Evolutionary conservation across 2,329 filamentous ascomycete species (phyloP).

Genomic region (Cladosporium cucumerinum): DNA sequence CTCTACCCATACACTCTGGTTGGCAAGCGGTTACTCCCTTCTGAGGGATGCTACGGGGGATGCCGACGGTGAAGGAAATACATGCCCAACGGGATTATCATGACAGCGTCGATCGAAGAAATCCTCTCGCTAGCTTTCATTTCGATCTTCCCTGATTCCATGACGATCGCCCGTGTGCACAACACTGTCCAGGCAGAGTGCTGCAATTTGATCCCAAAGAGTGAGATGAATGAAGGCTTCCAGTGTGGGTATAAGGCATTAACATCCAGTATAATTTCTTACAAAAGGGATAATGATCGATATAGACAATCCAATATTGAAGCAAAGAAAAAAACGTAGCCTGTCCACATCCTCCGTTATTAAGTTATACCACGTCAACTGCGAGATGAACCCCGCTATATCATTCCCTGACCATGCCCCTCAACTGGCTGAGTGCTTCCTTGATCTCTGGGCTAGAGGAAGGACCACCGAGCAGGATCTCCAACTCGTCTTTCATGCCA

Average conservation of each 20-base stretch:
- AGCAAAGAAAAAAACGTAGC: background rate
- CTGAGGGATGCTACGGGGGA: too few species aligned
- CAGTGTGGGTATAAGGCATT: background rate
- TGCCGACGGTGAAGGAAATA: background rate
- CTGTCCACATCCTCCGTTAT: background rate
- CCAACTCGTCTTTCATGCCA: slow-evolving; percentile 53
- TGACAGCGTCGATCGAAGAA: background rate
- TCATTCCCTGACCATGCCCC: slow-evolving; percentile 7
- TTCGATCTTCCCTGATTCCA: background rate
- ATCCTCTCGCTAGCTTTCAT: background rate
- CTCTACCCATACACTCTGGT: too few species aligned
- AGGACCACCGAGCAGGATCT: slow-evolving; percentile 23
- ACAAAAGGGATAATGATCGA: background rate
- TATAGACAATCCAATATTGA: background rate
- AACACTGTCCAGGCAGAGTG: background rate
- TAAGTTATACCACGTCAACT: background rate
- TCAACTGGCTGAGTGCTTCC: slow-evolving; percentile 17
- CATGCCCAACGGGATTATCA: background rate
- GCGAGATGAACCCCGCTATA: background rate
- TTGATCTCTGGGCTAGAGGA: slow-evolving; percentile 21
- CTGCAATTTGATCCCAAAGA: background rate
- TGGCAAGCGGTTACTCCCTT: too few species aligned
- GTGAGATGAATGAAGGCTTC: background rate
- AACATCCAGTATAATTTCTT: background rate
- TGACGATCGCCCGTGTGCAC: background rate